Percentiles rank a stretch among this genome's conserved stretches.
phyloP scores from a whole-genome alignment of 2,329 filamentous ascomycete genomes.

The Calonectria hawksworthii region DNA sequence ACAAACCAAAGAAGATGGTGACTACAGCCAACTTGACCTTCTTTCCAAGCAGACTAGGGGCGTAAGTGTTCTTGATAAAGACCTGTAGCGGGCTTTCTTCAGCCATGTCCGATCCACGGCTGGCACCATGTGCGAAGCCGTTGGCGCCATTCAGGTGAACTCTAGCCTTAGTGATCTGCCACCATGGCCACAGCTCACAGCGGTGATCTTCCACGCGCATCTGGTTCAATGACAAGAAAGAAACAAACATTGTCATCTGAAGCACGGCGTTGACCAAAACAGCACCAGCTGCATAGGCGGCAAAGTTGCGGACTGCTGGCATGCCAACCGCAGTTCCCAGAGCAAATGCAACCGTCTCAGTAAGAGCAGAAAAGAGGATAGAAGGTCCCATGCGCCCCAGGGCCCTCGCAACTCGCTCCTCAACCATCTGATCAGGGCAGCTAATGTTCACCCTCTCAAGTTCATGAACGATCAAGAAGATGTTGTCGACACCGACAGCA shows the following conservation, averaged over 20 bases:
- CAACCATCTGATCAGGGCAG: conserved; percentile 89
- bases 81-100: conserved; percentile 87
- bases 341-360: conserved; percentile 93
- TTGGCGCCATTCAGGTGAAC: conserved; percentile 73
- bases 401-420: conserved; percentile 87
- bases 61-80: conserved; percentile 93
- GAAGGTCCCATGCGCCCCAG: conserved; percentile 98
- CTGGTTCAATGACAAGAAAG: conserved; percentile 92
- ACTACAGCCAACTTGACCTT: conserved; percentile 84
- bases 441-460: conserved; percentile 95
- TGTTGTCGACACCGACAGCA: conserved; percentile 98
- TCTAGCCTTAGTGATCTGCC: conserved; percentile 82
- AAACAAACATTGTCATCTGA: conserved; percentile 97
- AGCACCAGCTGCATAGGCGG: conserved; percentile 93
- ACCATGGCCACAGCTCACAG: conserved; percentile 92
- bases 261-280: conserved; percentile 98
- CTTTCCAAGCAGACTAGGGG: conserved; percentile 83
- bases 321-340: conserved; percentile 95
- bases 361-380: conserved; percentile 93
- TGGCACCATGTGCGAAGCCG: conserved; percentile 67
- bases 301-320: conserved; percentile 98
- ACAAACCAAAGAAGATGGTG: conserved; percentile 86
- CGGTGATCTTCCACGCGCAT: conserved; percentile 88
- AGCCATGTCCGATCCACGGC: conserved; percentile 77
- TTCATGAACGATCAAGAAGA: conserved; percentile 98